phyloP scores from a whole-genome alignment of 495 filamentous ascomycete species.

The Lentithecium fluviatile region DNA sequence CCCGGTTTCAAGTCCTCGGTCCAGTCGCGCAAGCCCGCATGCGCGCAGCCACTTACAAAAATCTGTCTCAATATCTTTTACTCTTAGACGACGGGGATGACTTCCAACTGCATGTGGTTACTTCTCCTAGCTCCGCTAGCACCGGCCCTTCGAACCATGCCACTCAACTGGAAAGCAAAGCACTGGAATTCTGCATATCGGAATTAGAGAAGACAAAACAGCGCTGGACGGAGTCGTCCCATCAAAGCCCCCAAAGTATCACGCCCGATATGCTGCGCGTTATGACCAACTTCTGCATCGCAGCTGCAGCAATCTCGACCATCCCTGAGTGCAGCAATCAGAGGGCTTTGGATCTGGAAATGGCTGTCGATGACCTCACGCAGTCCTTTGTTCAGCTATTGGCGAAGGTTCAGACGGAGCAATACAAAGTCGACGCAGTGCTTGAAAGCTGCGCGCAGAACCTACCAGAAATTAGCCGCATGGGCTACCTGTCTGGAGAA shows the following conservation, averaged over 20 bases:
- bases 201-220: constrained; percentile 35
- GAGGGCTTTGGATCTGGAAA: constrained; percentile 28
- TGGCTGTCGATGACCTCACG: constrained; percentile 29
- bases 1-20: constrained; percentile 35
- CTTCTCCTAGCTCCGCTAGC: neutral
- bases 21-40: constrained; percentile 46
- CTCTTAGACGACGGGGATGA: constrained; percentile 28
- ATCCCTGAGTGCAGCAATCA: constrained; percentile 27
- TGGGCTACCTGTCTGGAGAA: constrained; percentile 12
- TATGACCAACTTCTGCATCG: constrained; percentile 37
- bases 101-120: constrained; percentile 16
- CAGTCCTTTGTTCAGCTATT: constrained; percentile 35
- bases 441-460: constrained; percentile 26
- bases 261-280: constrained; percentile 41
- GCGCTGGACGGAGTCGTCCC: constrained; percentile 32
- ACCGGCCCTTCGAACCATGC: constrained; percentile 4
- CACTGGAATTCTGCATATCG: constrained; percentile 35
- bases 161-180: constrained; percentile 21
- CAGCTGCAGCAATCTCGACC: constrained; percentile 26
- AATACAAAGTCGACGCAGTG: constrained; percentile 42
- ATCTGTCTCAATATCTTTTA: constrained; percentile 46
- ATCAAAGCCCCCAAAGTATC: constrained; percentile 34
- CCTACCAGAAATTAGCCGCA: constrained; percentile 22
- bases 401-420: constrained; percentile 30
- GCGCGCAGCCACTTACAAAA: constrained; percentile 24